Evolutionary conservation across 768 basidiomycete species (phyloP).

Genomic region (Tubosaeta brunneosetosa): DNA sequence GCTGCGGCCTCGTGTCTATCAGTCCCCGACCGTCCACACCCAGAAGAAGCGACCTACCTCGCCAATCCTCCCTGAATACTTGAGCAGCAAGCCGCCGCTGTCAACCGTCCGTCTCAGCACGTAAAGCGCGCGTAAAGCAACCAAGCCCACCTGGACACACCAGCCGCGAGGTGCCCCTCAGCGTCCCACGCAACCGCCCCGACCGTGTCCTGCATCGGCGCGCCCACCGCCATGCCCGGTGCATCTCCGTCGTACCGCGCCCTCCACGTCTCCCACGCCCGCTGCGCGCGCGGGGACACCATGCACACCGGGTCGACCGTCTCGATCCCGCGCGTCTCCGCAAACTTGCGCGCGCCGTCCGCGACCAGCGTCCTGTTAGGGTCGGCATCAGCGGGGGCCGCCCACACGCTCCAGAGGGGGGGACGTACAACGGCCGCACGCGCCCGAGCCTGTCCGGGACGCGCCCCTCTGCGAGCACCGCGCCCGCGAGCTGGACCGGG

Average conservation of each 20-base stretch:
- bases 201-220: conserved; percentile 67
- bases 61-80: conserved; percentile 67
- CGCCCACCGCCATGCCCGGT: conserved; percentile 16
- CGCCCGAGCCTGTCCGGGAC: conserved; percentile 52
- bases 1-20: conserved; percentile 50
- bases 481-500: conserved; percentile 59
- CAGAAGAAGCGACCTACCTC: conserved; percentile 50
- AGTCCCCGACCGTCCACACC: not conserved
- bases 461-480: conserved; percentile 51
- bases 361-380: conserved; percentile 52
- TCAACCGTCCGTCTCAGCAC: not conserved
- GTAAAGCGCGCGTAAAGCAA: too few species aligned
- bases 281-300: conserved; percentile 43
- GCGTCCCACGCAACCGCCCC: conserved; percentile 63
- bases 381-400: not conserved
- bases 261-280: conserved; percentile 63
- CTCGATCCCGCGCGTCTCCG: conserved; percentile 27
- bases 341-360: conserved; percentile 58
- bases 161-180: conserved; percentile 51
- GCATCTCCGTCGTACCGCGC: conserved; percentile 28
- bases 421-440: conserved; percentile 61
- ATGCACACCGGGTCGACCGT: conserved; percentile 43
- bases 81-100: conserved; percentile 79
- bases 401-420: not conserved
- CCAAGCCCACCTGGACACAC: conserved; percentile 82